phyloP scores from a whole-genome alignment of 2,329 filamentous ascomycete genomes.

The Penicillium hesseltinei region DNA sequence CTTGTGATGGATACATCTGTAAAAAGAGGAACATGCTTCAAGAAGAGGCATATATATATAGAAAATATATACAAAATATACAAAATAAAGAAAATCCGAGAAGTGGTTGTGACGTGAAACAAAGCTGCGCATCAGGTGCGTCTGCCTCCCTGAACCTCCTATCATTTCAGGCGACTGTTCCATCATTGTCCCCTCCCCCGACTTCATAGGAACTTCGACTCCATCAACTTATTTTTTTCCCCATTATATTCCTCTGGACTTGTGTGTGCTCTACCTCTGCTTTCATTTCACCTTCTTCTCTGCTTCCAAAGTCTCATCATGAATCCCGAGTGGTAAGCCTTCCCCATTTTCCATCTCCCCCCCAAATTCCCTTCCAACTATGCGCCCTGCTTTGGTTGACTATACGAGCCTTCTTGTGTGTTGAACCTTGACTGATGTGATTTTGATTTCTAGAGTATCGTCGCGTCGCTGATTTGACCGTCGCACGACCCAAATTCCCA shows the following conservation, averaged over 20 bases:
- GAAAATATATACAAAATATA: background rate
- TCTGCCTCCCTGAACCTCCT: constrained; percentile 29
- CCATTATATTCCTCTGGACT: constrained; percentile 15
- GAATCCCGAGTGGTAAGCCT: constrained; percentile 51
- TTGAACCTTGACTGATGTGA: constrained; percentile 13
- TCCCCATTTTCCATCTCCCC: constrained; percentile 7
- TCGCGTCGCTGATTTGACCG: background rate
- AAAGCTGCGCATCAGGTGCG: constrained; percentile 29
- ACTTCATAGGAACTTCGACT: constrained; percentile 12
- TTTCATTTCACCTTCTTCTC: constrained; percentile 11
- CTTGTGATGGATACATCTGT: background rate
- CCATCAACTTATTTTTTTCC: constrained; percentile 15
- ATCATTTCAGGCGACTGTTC: constrained; percentile 29
- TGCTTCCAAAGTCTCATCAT: constrained; percentile 34
- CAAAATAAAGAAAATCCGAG: constrained; percentile 5
- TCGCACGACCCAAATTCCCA: background rate
- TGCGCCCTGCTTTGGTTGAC: constrained; percentile 2
- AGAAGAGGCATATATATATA: background rate
- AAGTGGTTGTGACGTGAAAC: constrained; percentile 18
- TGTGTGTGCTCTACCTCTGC: constrained; percentile 1
- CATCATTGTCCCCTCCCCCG: constrained; percentile 28
- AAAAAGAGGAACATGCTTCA: background rate
- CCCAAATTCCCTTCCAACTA: constrained; percentile 3
- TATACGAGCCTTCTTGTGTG: background rate
- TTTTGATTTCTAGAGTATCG: constrained; percentile 25